These are phyloP conservation scores for Aspergillus pseudoterreus DNA, from an alignment of 2,329 filamentous ascomycete genomes.

Conservation along the genomic window DNA sequence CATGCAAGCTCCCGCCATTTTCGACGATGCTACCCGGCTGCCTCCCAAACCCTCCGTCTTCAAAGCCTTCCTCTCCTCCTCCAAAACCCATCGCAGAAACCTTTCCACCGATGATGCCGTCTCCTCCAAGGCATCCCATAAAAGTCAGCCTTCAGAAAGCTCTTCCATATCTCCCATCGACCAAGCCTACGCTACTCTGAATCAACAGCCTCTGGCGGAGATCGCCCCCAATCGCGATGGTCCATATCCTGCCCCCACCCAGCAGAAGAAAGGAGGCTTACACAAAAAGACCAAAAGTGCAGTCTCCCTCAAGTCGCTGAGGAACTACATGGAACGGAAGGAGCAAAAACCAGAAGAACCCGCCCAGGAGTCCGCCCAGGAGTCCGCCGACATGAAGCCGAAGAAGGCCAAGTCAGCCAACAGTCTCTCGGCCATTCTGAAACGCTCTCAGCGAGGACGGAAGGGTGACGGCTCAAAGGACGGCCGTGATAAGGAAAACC, in stretches of 20 bases:
- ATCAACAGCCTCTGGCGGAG: constrained; percentile 35
- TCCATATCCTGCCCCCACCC: constrained; percentile 20
- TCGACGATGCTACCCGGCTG: constrained; percentile 34
- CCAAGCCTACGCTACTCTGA: constrained; percentile 40
- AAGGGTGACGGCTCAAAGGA: constrained; percentile 53
- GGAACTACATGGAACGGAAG: constrained; percentile 46
- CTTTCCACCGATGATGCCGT: constrained; percentile 36
- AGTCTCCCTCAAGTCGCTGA: constrained; percentile 50
- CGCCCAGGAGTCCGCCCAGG: constrained; percentile 29
- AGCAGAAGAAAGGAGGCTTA: constrained; percentile 36
- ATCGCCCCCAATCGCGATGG: constrained; percentile 37
- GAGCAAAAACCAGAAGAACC: constrained; percentile 31
- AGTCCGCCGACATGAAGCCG: constrained; percentile 41
- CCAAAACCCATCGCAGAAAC: constrained; percentile 48
- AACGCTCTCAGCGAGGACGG: constrained; percentile 67
- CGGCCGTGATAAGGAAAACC: constrained; percentile 77
- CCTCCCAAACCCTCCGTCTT: constrained; percentile 45
- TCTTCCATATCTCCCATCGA: constrained; percentile 45
- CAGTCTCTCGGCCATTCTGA: constrained; percentile 74
- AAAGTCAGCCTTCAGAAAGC: constrained; percentile 40
- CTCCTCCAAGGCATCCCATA: constrained; percentile 28
- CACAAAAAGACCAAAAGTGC: constrained; percentile 55
- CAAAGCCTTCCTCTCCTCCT: constrained; percentile 50
- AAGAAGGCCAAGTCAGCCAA: constrained; percentile 79
- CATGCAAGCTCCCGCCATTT: constrained; percentile 30